Evolutionary conservation across 2,329 filamentous ascomycete species (phyloP).

Genomic region (Xylariaceae sp.): DNA sequence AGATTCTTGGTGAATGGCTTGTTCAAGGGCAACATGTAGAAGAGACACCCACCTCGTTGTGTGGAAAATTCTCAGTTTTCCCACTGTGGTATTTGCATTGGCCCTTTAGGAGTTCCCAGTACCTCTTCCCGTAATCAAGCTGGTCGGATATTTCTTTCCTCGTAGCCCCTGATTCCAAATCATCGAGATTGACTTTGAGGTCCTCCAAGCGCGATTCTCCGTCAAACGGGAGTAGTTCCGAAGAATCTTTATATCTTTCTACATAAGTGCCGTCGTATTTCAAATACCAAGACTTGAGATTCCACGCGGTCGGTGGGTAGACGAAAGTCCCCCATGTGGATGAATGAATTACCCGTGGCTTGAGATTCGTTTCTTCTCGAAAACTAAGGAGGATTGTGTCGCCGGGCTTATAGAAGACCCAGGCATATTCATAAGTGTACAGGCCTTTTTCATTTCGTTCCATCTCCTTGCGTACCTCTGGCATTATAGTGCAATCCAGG

Average conservation of each 20-base stretch:
- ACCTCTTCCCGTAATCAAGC: slow-evolving; percentile 7
- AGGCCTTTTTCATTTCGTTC: slow-evolving; percentile 17
- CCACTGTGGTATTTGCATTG: slow-evolving; percentile 18
- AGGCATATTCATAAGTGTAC: slow-evolving; percentile 18
- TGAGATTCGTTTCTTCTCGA: neutral
- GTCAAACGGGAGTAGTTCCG: neutral
- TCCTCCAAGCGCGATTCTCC: neutral
- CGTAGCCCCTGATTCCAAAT: neutral
- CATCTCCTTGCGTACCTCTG: slow-evolving; percentile 15
- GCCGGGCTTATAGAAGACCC: slow-evolving; percentile 19
- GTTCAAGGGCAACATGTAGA: too few relatives aligned
- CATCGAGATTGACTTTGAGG: neutral
- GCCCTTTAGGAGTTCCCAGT: slow-evolving; percentile 12
- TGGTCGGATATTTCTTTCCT: slow-evolving; percentile 1
- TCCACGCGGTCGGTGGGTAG: slow-evolving; percentile 1
- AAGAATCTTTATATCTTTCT: neutral
- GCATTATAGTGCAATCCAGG: slow-evolving; percentile 23
- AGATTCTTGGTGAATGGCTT: too few relatives aligned
- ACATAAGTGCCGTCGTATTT: slow-evolving; percentile 8
- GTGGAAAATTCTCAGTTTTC: slow-evolving; percentile 9
- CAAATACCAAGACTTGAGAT: slow-evolving; percentile 5
- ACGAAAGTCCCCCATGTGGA: slow-evolving; percentile 2
- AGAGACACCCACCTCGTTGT: slow-evolving; percentile 17
- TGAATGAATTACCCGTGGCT: slow-evolving; percentile 5
- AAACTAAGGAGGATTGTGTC: neutral